Base-by-base conservation (phyloP, 1,139 yeast species). In the Yamadazyma atlantica region DNA sequence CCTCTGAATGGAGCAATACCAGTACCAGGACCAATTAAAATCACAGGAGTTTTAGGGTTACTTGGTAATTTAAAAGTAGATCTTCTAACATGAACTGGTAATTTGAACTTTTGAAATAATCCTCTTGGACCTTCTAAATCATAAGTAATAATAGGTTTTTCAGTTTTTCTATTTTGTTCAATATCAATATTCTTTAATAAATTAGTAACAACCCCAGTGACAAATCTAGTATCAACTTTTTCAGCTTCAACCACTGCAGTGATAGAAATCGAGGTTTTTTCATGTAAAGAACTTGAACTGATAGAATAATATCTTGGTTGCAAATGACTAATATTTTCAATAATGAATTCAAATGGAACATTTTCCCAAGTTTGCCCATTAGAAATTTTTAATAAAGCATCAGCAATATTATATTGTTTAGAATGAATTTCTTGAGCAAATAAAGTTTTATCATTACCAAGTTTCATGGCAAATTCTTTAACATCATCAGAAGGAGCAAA, bases 1-100 rank as follows among this genome's bases (percentile, higher is more conserved):
- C 95, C 97, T 64, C 97, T 83, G 69, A 92, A 85, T 44, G 98
- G 98, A 9, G 98, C 97, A 40, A 92, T 92, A 58, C 98, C 98
- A 6, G 98, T 92, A 48, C 98, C 98, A 34, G 98, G 97, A 27
- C 98, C 98, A 57, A 92, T 76, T 84, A 90, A 80, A 51, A 92
- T 87, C 25, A 92, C 76, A 7, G 98, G 97, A 33, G 84, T 80
- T 12, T 78, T 62, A 22, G 95, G 83, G 57, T 87, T 87, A 12
- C 89, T 73, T n/a, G 98, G 98, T 47, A 92, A 74, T 69, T 88
- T 90, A 70, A 92, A 92, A 40, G 94, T 86, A 7, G 97, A 89
- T 64, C 94, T 88, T 66, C 98, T 85, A 34, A 92, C 85, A 60
- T 89, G 96, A 33, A 92, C 83, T 10, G 97, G 97, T 39, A 90